These are phyloP conservation scores for Diaporthe humulicola DNA, from an alignment of 2,329 filamentous ascomycete species.

Conservation along the genomic window DNA sequence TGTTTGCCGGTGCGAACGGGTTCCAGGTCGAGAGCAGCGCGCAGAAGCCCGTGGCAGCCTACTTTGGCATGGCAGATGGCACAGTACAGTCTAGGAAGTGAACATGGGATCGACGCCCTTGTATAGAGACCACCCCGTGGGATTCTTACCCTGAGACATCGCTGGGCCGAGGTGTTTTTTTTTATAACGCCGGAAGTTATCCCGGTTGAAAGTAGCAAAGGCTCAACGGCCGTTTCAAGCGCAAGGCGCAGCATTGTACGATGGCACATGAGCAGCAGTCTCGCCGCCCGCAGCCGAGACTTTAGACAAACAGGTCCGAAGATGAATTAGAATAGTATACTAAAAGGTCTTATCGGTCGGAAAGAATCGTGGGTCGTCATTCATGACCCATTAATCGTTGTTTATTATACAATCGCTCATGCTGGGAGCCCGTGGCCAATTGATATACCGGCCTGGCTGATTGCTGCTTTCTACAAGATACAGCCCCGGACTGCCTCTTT, in stretches of 20 bases:
- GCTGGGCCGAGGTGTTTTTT: background rate
- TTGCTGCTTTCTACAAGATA: conserved; percentile 39
- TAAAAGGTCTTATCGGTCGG: conserved; percentile 36
- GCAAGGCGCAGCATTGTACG: background rate
- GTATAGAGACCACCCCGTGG: background rate
- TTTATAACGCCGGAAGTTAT: background rate
- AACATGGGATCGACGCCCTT: background rate
- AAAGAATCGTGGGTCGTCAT: conserved; percentile 37
- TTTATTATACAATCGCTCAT: conserved; percentile 42
- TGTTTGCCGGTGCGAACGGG: conserved; percentile 89
- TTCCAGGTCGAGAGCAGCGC: conserved; percentile 78
- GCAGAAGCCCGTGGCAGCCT: conserved; percentile 92
- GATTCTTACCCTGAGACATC: background rate
- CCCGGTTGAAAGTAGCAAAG: background rate
- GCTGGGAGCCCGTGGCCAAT: conserved; percentile 35
- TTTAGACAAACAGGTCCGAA: conserved; percentile 25
- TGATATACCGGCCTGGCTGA: conserved; percentile 34
- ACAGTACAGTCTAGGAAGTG: conserved; percentile 65
- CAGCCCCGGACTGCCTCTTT: conserved; percentile 9
- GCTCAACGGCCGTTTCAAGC: background rate
- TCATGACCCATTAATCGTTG: conserved; percentile 40
- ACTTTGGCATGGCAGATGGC: conserved; percentile 92
- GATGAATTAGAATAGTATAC: conserved; percentile 39
- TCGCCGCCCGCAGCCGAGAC: background rate
- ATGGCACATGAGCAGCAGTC: background rate